Percentiles rank a stretch among this genome's conserved stretches.
phyloP scores from a whole-genome alignment of 768 basidiomycete genomes.

The Termitomyces sp. region DNA sequence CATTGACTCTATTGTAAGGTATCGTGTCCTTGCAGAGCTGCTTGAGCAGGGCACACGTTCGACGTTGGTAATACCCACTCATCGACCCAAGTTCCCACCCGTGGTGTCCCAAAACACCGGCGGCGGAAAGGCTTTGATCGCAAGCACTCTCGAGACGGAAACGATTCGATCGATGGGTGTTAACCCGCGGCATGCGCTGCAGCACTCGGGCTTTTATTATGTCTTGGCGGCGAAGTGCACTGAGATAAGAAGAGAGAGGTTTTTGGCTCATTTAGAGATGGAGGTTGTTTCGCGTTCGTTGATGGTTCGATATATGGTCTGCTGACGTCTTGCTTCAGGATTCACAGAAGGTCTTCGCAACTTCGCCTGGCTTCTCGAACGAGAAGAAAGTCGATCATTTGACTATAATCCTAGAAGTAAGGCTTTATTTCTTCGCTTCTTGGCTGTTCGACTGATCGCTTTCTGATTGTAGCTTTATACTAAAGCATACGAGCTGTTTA shows the following conservation, averaged over 20 bases:
- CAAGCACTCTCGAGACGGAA: conserved; percentile 43
- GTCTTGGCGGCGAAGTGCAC: conserved; percentile 77
- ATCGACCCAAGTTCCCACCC: conserved; percentile 37
- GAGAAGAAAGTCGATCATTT: conserved; percentile 93
- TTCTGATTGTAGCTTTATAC: conserved; percentile 67
- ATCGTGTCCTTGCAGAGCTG: conserved; percentile 87
- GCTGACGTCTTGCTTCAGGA: conserved; percentile 13
- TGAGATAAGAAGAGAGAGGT: conserved; percentile 67
- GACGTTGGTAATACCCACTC: conserved; percentile 56
- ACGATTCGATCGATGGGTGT: conserved; percentile 58
- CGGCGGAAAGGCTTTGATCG: conserved; percentile 5
- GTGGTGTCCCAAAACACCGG: conserved; percentile 7
- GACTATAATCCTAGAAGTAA: conserved; percentile 76
- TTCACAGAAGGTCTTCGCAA: conserved; percentile 28
- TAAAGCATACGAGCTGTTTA: conserved; percentile 91
- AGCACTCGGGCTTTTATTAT: conserved; percentile 92
- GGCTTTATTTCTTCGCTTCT: conserved; percentile 4
- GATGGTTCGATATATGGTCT: background rate
- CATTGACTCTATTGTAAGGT: conserved; percentile 36
- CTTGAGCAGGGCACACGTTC: conserved; percentile 75
- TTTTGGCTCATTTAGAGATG: conserved; percentile 48
- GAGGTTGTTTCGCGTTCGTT: conserved; percentile 38
- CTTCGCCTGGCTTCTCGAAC: conserved; percentile 74
- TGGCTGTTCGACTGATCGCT: background rate
- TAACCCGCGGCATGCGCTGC: conserved; percentile 79